Conservation (phyloP, 768 basidiomycete genomes). For the Boletus sp. region DNA sequence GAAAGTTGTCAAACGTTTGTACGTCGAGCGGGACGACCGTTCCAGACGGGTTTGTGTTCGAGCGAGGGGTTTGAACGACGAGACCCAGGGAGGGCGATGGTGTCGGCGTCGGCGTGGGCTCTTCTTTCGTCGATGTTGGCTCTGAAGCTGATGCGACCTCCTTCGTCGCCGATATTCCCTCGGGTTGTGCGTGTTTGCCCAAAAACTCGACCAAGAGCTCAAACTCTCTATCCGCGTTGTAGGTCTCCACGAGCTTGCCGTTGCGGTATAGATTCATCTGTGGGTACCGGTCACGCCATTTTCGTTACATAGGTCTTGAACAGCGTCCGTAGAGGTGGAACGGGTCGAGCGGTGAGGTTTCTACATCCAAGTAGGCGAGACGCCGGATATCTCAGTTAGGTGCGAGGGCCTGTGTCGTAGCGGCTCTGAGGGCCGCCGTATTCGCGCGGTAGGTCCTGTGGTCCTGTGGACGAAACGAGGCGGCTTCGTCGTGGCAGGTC, state of each 20-base stretch:
- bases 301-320: conserved; percentile 72
- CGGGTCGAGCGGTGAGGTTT: no score
- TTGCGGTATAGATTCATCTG: conserved; percentile 70
- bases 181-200: conserved; percentile 38
- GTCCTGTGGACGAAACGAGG: no score
- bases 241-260: conserved; percentile 60
- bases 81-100: conserved; percentile 6
- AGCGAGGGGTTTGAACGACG: conserved; percentile 16
- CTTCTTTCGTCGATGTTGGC: conserved; percentile 5
- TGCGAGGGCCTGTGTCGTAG: no score
- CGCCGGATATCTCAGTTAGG: no score
- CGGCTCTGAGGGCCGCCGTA: no score
- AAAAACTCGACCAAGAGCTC: conserved; percentile 58
- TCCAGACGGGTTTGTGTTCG: conserved; percentile 25
- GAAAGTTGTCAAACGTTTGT: conserved; percentile 38
- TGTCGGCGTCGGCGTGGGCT: neutral
- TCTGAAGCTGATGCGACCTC: conserved; percentile 1
- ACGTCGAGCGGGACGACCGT: conserved; percentile 24
- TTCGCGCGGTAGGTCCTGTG: no score
- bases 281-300: conserved; percentile 74
- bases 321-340: neutral
- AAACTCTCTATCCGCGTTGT: conserved; percentile 51
- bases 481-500: no score
- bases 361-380: no score
- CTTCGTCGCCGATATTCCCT: neutral